Evolutionary conservation across 331 rosid genomes (phyloP).

Genomic region (Prunus yedoensis): DNA sequence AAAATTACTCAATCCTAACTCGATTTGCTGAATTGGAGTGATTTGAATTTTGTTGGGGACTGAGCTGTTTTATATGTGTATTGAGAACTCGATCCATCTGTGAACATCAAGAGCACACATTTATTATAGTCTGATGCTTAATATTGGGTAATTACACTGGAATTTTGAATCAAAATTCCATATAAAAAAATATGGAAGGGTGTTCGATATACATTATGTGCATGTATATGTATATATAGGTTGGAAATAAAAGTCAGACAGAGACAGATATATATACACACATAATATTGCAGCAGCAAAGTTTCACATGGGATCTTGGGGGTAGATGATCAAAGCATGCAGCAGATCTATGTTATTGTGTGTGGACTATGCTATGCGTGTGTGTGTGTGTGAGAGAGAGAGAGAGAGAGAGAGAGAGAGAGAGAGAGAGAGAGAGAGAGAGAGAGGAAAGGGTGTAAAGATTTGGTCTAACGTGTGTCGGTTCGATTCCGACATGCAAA

Average conservation of each 20-base stretch:
- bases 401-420: not conserved
- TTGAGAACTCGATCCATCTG: not conserved
- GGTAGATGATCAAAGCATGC: constrained; percentile 14
- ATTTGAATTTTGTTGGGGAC: constrained; percentile 1
- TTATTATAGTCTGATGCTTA: not conserved
- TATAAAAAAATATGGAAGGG: not conserved
- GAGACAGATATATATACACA: not conserved
- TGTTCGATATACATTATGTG: too few relatives aligned
- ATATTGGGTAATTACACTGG: not conserved
- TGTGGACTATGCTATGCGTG: constrained; percentile 4
- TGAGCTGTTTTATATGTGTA: not conserved
- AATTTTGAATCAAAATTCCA: too few relatives aligned
- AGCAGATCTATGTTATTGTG: constrained; percentile 6
- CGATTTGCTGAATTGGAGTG: not conserved
- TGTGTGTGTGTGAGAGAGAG: not conserved
- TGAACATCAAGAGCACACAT: not conserved
- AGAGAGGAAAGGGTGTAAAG: constrained; percentile 2
- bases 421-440: not conserved
- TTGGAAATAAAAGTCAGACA: not conserved
- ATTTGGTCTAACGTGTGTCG: constrained; percentile 28
- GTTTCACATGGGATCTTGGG: not conserved
- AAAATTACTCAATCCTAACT: not conserved
- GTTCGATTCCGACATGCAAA: constrained; percentile 39
- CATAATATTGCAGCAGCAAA: not conserved
- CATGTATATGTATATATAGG: not conserved